Evolutionary conservation across 352 stramenopile genomes (phyloP), one percentile per base, ranked within the genome.

Genomic region (Phytophthora citricola): DNA sequence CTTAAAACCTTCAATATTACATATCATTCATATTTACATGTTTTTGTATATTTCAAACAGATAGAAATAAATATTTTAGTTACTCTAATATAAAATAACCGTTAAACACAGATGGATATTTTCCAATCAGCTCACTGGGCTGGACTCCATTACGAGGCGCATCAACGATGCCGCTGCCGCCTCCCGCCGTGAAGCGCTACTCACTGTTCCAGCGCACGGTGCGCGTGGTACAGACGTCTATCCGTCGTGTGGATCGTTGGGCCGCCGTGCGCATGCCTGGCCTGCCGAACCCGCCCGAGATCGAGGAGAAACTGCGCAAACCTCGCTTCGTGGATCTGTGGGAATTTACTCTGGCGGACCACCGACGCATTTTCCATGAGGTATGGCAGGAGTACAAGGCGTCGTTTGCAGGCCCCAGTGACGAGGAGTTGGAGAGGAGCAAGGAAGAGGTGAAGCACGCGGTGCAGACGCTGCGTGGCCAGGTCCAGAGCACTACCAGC

Each of bases 141-240:
- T 44, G 22, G 4, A 11, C 14, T 9, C 17, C 38, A 9, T 40
- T 46, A 34, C 15, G 32, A 64, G 6, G 53, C 15, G 5, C 5
- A 41, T 20, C 29, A 31, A 64, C 34, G 11, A 75, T 73, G 64
- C 41, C 58, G 36, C 50, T n/a, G 26, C 36, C 69, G 47, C 39
- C 46, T 20, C n/a, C 49, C 12, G 14, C 15, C 10, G 44, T 56
- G 17, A 90, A 89, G 81, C 68, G 60, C 58, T 92, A 92, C 77
- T 93, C 85, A 74, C 73, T 93, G 50, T 85, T 94, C 61, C 86
- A 95, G 81, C 79, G 73, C 43, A 61, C 73, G 17, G 78, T 95
- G 71, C 86, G 87, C 38, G 55, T 91, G 48, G 58, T 74, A 51
- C 88, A 95, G 80, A 92, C 76, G 52, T 83, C 79, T 1, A 66